Base-by-base conservation (phyloP, 192 early-diverging fungal genomes). In the Geranomyces michiganensis region DNA sequence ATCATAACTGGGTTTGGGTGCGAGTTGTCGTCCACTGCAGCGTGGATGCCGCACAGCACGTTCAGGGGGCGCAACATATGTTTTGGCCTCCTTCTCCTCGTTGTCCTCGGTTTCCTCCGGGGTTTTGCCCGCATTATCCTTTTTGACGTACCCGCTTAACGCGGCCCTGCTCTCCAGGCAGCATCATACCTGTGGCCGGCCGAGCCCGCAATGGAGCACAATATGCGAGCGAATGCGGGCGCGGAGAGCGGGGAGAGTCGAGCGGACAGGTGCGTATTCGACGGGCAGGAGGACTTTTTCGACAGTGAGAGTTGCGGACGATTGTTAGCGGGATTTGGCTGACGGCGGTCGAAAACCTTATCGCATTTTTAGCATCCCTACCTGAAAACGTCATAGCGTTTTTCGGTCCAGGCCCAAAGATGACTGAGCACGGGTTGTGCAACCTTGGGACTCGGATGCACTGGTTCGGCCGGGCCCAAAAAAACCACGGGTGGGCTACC, bases 251-350 rank as follows among this genome's bases (percentile, higher is more conserved):
- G 51, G 51, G 19, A 55, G 3, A 27, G 26, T n/a, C 26, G 19
- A 27, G 51, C 21, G 26, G 51, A 55, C 51, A 27, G 51, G 51
- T 24, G 51, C 26, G 51, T 55, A 55, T 55, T 55, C 51, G 51
- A 55, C 51, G 51, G 51, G 51, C 21, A 55, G 51, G 19, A 24
- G 21, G 51, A 55, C 36, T 41, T 41, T 41, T n/a, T n/a, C n/a
- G n/a, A n/a, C n/a, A n/a, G n/a, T n/a, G n/a, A n/a, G n/a, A n/a
- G n/a, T n/a, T n/a, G n/a, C n/a, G n/a, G n/a, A n/a, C n/a, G n/a
- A n/a, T n/a, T n/a, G n/a, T n/a, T n/a, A n/a, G n/a, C n/a, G n/a
- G n/a, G n/a, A n/a, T n/a, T n/a, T n/a, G n/a, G n/a, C n/a, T n/a
- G n/a, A n/a, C n/a, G n/a, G n/a, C n/a, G n/a, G n/a, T n/a, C n/a